phyloP scores from a whole-genome alignment of 148 eudicot genomes.

The Rhododendron ferrugineum region DNA sequence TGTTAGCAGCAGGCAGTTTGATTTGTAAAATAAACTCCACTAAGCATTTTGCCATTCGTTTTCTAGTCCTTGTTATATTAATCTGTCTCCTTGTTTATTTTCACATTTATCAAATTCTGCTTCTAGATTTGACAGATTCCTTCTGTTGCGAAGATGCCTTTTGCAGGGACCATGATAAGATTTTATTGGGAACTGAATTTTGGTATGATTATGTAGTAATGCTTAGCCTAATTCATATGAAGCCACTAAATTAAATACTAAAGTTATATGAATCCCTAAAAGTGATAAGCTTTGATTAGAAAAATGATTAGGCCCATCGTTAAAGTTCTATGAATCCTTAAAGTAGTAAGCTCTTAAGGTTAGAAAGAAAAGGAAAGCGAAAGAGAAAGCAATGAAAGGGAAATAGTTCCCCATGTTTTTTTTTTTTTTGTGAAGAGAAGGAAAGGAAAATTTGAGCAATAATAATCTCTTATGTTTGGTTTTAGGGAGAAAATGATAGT shows the following conservation, averaged over 20 bases:
- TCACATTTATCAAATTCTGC: not conserved
- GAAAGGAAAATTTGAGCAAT: not conserved
- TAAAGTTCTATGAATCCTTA: not conserved
- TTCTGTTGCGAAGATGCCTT: not conserved
- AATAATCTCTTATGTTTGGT: not conserved
- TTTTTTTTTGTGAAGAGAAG: not conserved
- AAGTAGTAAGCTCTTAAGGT: not conserved
- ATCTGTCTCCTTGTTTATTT: not conserved
- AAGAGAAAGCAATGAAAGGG: not conserved
- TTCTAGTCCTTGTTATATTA: too few relatives aligned
- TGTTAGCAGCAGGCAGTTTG: not conserved
- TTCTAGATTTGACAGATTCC: not conserved
- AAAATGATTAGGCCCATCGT: slow-evolving; percentile 3
- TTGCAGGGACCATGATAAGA: not conserved
- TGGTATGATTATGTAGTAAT: not conserved
- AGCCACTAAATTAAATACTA: not conserved
- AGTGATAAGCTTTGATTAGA: not conserved
- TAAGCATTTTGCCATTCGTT: not conserved
- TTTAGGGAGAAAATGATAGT: not conserved
- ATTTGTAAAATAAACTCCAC: not conserved
- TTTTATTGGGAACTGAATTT: not conserved
- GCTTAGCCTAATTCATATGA: not conserved
- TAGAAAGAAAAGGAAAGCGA: not conserved
- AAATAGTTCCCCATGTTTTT: not conserved
- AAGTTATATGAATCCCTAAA: not conserved